Evolutionary conservation across 352 stramenopile genomes (phyloP).

Genomic region (Globisporangium takayamanum): DNA sequence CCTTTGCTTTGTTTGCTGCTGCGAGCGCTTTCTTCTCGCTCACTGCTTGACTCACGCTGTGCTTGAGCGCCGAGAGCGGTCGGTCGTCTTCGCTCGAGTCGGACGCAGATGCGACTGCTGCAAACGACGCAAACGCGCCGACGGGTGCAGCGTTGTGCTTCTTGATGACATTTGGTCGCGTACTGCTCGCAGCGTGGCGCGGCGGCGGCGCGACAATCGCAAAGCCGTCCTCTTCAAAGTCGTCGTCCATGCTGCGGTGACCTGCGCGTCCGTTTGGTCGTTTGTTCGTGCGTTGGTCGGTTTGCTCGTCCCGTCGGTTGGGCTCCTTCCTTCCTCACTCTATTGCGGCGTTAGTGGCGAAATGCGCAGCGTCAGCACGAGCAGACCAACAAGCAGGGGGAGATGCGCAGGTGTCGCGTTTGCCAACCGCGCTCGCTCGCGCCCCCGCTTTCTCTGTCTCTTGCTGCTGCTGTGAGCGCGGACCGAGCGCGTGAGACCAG

Average conservation of each 20-base stretch:
- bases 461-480: no score
- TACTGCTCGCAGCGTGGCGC: neutral
- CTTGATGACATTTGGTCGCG: neutral
- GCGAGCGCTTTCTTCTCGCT: neutral
- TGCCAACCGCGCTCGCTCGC: no score
- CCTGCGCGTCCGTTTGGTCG: neutral
- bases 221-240: constrained; percentile 12
- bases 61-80: constrained; percentile 6
- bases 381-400: no score
- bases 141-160: neutral
- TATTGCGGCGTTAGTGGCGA: no score
- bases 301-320: neutral
- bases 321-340: no score
- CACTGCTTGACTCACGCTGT: neutral
- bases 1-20: neutral
- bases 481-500: no score
- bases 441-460: no score
- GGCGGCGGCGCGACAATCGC: constrained; percentile 7
- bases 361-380: no score
- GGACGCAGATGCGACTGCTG: neutral
- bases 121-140: neutral
- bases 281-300: neutral
- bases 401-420: no score
- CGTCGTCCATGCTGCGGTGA: constrained; percentile 8
- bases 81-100: constrained; percentile 12